phyloP scores from a whole-genome alignment of 2,329 filamentous ascomycete species.

The Ophiostoma montium region DNA sequence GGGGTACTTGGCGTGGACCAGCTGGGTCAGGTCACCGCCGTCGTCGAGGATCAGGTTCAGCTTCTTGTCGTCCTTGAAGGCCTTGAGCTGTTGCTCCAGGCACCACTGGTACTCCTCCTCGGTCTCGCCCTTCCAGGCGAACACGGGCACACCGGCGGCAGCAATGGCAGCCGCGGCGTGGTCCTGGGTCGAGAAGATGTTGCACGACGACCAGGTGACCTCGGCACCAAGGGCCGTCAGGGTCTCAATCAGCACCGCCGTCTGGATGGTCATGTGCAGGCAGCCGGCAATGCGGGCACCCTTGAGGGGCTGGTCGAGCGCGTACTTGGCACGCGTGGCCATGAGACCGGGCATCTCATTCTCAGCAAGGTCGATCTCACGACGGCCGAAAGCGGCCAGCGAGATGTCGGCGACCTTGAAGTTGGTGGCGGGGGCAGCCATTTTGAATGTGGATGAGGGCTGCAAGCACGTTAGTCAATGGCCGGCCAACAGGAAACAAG shows the following conservation, averaged over 20 bases:
- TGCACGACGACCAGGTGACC: constrained; percentile 98
- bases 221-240: constrained; percentile 88
- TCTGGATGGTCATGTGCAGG: constrained; percentile 99
- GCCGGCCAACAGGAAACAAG: too few species aligned
- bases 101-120: constrained; percentile 99
- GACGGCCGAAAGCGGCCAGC: constrained; percentile 94
- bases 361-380: constrained; percentile 97
- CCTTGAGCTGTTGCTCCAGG: constrained; percentile 89
- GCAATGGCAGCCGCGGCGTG: constrained; percentile 97
- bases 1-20: constrained; percentile 97
- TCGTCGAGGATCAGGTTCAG: constrained; percentile 99
- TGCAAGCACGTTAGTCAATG: background rate
- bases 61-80: constrained; percentile 93
- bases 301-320: constrained; percentile 79
- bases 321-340: constrained; percentile 86
- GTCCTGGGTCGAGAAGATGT: constrained; percentile 99
- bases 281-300: constrained; percentile 95
- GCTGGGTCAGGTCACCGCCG: constrained; percentile 88
- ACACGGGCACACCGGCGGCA: constrained; percentile 78
- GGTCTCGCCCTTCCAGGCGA: constrained; percentile 74
- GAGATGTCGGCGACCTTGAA: constrained; percentile 99
- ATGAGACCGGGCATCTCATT: constrained; percentile 97
- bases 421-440: constrained; percentile 73
- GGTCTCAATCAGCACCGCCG: constrained; percentile 97
- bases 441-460: constrained; percentile 22